Conservation (phyloP, 2,329 filamentous ascomycete species). For the Diaporthe sp. region DNA sequence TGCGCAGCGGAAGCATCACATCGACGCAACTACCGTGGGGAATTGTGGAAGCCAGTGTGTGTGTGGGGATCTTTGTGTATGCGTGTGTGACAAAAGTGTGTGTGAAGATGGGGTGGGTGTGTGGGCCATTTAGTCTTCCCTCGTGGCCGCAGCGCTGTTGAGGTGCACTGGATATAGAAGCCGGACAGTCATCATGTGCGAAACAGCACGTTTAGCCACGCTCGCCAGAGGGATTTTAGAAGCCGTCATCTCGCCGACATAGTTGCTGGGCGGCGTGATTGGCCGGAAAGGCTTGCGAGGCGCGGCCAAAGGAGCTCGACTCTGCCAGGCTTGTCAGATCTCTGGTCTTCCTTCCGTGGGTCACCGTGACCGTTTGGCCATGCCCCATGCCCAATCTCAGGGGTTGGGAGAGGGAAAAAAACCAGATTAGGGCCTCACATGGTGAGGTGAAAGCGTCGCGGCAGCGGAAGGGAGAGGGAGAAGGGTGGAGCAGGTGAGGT, state of each 20-base stretch:
- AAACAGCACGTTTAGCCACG: slow-evolving; percentile 33
- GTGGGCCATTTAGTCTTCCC: slow-evolving; percentile 19
- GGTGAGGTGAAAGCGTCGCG: slow-evolving; percentile 18
- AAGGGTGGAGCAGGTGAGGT: slow-evolving; percentile 26
- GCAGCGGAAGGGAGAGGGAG: neutral
- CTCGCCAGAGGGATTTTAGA: slow-evolving; percentile 20
- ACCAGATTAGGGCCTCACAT: neutral
- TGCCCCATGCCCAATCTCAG: slow-evolving; percentile 11
- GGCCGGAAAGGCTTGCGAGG: slow-evolving; percentile 2
- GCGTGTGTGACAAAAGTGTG: neutral
- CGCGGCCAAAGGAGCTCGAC: slow-evolving; percentile 29
- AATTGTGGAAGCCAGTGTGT: neutral
- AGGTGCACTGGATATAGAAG: slow-evolving; percentile 32
- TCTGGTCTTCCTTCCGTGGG: slow-evolving; percentile 31
- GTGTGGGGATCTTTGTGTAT: neutral
- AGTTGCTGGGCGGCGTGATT: slow-evolving; percentile 24
- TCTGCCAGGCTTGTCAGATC: slow-evolving; percentile 24
- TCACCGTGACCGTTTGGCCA: neutral
- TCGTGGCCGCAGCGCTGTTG: slow-evolving; percentile 10
- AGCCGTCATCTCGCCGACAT: slow-evolving; percentile 25
- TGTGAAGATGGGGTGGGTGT: neutral
- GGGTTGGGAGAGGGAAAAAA: neutral
- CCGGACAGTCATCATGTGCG: slow-evolving; percentile 27
- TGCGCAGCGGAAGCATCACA: slow-evolving; percentile 4
- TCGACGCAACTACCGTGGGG: slow-evolving; percentile 9